These are phyloP conservation scores for Aquilaria agallochum DNA, from an alignment of 441 rosid species.

Conservation along the genomic window DNA sequence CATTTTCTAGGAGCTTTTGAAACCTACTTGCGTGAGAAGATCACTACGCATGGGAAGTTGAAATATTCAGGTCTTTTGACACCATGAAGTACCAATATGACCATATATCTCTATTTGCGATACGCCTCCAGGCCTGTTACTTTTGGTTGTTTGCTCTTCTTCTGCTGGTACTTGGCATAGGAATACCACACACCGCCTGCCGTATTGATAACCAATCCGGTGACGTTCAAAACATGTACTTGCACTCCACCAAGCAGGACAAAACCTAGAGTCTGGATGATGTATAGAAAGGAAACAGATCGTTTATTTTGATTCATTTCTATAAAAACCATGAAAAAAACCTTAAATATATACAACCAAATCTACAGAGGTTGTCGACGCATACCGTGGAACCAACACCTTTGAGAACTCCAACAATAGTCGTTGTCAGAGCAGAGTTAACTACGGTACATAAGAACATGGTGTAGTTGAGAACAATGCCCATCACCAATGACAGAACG, in stretches of 20 bases:
- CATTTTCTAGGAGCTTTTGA: too few species aligned
- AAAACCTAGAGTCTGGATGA: slow-evolving; percentile 75
- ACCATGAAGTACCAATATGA: too few species aligned
- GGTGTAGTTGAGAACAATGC: slow-evolving; percentile 91
- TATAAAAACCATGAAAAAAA: neutral
- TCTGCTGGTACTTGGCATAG: slow-evolving; percentile 72
- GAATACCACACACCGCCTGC: slow-evolving; percentile 97
- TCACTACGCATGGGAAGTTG: too few species aligned
- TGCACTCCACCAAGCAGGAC: slow-evolving; percentile 86
- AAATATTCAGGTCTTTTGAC: too few species aligned
- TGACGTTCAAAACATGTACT: slow-evolving; percentile 81
- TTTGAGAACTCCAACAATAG: slow-evolving; percentile 97
- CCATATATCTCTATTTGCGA: slow-evolving; percentile 29
- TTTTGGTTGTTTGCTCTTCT: slow-evolving; percentile 53
- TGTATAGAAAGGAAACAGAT: neutral
- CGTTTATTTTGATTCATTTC: neutral
- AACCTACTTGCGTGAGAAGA: too few species aligned
- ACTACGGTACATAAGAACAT: slow-evolving; percentile 97
- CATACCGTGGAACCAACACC: slow-evolving; percentile 97
- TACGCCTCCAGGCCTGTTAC: slow-evolving; percentile 62
- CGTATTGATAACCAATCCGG: slow-evolving; percentile 83
- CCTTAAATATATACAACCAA: slow-evolving; percentile 1
- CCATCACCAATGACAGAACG: slow-evolving; percentile 81
- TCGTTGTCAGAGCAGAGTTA: slow-evolving; percentile 95
- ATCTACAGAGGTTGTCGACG: slow-evolving; percentile 1